Evolutionary conservation across 1,284 basidiomycete species (phyloP).

Genomic region (Microbotryomycetes sp.): DNA sequence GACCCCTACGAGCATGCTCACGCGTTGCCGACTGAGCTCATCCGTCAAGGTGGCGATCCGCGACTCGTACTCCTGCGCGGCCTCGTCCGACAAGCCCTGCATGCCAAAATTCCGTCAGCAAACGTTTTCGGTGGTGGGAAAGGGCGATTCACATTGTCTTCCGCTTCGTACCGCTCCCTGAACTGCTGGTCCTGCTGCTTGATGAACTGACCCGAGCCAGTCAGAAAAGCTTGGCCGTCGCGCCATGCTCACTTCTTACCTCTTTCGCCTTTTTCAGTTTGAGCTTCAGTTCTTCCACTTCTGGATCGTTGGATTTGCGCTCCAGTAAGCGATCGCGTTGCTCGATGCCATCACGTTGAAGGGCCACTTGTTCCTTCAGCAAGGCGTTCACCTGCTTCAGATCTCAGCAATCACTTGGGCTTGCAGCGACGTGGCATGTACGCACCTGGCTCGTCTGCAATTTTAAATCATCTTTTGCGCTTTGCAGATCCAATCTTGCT

Average conservation of each 20-base stretch:
- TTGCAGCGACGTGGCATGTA: background rate
- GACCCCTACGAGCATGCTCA: slow-evolving; percentile 33
- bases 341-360: slow-evolving; percentile 78
- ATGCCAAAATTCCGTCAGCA: too few relatives aligned
- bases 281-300: slow-evolving; percentile 63
- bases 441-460: slow-evolving; percentile 69
- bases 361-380: slow-evolving; percentile 79
- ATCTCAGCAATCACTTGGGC: too few relatives aligned
- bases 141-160: slow-evolving; percentile 40
- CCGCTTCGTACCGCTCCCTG: slow-evolving; percentile 54
- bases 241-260: slow-evolving; percentile 44
- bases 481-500: slow-evolving; percentile 61
- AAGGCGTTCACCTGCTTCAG: slow-evolving; percentile 45
- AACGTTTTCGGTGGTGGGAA: background rate
- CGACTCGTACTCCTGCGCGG: slow-evolving; percentile 57
- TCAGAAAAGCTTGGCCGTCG: background rate
- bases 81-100: slow-evolving; percentile 60
- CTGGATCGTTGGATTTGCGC: slow-evolving; percentile 67
- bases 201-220: slow-evolving; percentile 58
- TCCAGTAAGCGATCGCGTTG: slow-evolving; percentile 75
- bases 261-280: slow-evolving; percentile 73
- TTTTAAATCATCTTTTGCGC: slow-evolving; percentile 71
- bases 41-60: slow-evolving; percentile 65
- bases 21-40: slow-evolving; percentile 58
- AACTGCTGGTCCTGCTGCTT: slow-evolving; percentile 83